These are phyloP conservation scores for Zhuliangozyma parablackwelliae DNA, from an alignment of 1,139 yeast species.

Conservation along the genomic window DNA sequence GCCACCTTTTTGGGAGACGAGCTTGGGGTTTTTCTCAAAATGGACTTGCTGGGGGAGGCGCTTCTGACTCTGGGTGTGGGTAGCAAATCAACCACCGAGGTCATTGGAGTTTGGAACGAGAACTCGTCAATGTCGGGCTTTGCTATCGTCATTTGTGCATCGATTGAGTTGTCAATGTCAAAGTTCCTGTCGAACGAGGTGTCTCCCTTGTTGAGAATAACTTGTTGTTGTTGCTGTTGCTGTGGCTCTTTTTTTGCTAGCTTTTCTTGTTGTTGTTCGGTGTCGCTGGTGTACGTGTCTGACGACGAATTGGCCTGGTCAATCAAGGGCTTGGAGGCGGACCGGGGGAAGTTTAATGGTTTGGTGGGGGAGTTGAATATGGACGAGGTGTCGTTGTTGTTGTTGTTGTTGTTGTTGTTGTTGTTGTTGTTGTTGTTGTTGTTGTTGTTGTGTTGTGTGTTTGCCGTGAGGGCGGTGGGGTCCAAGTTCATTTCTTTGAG, in stretches of 20 bases:
- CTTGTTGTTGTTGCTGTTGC: neutral
- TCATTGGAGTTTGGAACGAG: constrained; percentile 25
- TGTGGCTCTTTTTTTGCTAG: neutral
- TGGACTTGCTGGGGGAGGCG: constrained; percentile 37
- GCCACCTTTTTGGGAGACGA: constrained; percentile 39
- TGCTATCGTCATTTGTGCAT: constrained; percentile 13
- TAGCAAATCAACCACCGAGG: constrained; percentile 18
- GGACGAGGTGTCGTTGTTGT: constrained; percentile 5
- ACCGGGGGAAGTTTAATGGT: constrained; percentile 27
- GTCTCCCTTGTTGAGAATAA: constrained; percentile 1
- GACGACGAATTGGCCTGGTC: constrained; percentile 33
- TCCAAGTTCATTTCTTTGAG: constrained; percentile 22
- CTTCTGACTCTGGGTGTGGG: too few species aligned
- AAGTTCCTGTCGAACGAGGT: constrained; percentile 26
- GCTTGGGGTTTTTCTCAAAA: constrained; percentile 30
- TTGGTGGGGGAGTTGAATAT: constrained; percentile 29
- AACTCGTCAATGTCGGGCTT: constrained; percentile 24
- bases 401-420: constrained; percentile 3
- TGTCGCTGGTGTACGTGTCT: constrained; percentile 40
- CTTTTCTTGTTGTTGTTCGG: constrained; percentile 6
- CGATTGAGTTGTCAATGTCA: constrained; percentile 18
- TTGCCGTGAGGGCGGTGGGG: constrained; percentile 4
- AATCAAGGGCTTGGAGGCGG: constrained; percentile 8
- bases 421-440: too few species aligned
- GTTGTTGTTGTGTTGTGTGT: neutral